These are phyloP conservation scores for Caloboletus inedulis DNA, from an alignment of 1,284 basidiomycete genomes.

Conservation along the genomic window DNA sequence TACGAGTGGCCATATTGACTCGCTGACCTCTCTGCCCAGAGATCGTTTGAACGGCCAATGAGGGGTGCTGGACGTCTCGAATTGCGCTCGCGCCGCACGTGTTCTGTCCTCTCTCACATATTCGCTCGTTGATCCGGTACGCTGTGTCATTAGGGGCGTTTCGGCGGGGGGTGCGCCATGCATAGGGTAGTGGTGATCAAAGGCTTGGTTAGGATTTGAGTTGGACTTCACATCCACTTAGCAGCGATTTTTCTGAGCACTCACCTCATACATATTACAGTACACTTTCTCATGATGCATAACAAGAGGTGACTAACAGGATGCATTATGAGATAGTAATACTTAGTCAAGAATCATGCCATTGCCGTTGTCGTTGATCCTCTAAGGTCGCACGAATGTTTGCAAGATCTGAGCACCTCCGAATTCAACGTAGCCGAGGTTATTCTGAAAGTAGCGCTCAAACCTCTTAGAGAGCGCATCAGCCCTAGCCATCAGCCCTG, in stretches of 20 bases:
- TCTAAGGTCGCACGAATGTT: too few species aligned
- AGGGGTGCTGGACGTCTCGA: background rate
- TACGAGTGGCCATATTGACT: background rate
- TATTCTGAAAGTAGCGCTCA: too few species aligned
- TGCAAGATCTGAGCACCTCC: background rate
- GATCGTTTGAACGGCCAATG: background rate
- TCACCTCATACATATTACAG: background rate
- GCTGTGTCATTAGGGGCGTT: background rate
- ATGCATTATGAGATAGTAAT: too few species aligned
- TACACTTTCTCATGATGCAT: too few species aligned
- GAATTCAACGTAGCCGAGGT: background rate
- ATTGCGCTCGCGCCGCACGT: background rate
- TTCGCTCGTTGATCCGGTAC: background rate
- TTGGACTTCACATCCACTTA: background rate
- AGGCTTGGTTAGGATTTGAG: too few species aligned
- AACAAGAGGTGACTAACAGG: too few species aligned
- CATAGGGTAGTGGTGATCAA: too few species aligned
- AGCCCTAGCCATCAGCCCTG: too few species aligned
- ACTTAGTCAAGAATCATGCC: background rate
- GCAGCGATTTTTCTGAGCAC: background rate
- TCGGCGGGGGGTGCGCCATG: too few species aligned
- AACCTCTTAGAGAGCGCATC: too few species aligned
- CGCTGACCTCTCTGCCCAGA: background rate
- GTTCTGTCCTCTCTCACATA: background rate
- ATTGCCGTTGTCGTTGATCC: background rate